Conservation (phyloP, 73 alveolate species). For the Effrenium voratum region DNA sequence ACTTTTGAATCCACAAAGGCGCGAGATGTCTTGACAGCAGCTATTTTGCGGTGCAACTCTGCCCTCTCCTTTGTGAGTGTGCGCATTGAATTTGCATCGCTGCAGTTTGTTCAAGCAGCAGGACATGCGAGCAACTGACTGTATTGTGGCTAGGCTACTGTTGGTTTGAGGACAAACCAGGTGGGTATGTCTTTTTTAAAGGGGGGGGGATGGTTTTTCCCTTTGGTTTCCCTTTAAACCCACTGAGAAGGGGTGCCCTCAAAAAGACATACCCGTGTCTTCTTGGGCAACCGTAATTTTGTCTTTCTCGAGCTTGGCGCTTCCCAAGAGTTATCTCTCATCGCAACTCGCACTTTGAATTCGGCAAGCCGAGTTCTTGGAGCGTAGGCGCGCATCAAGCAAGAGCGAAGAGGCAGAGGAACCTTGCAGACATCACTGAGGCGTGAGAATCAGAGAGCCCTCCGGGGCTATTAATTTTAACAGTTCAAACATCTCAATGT, state of each 20-base stretch:
- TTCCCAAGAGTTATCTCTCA: background rate
- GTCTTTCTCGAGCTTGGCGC: background rate
- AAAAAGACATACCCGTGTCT: background rate
- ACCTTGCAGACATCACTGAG: constrained; percentile 71
- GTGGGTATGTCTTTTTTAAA: background rate
- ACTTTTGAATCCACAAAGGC: constrained; percentile 85
- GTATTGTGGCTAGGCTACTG: too few species aligned
- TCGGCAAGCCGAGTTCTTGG: too few species aligned
- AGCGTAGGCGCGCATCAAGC: constrained; percentile 58
- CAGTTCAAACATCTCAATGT: too few species aligned
- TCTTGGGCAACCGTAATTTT: background rate
- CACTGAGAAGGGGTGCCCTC: background rate
- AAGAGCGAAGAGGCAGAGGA: constrained; percentile 82
- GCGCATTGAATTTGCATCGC: too few species aligned
- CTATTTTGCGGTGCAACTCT: too few species aligned
- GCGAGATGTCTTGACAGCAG: too few species aligned
- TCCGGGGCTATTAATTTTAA: too few species aligned
- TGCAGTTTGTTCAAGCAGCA: too few species aligned
- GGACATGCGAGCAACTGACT: too few species aligned
- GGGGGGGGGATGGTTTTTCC: background rate
- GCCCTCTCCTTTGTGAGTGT: too few species aligned
- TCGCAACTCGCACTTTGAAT: background rate
- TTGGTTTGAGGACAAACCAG: too few species aligned
- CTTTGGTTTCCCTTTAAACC: background rate
- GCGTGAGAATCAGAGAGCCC: too few species aligned